Evolutionary conservation across 2,329 filamentous ascomycete species (phyloP), one percentile per base, ranked within the genome.

Genomic region (Amauroascus niger): DNA sequence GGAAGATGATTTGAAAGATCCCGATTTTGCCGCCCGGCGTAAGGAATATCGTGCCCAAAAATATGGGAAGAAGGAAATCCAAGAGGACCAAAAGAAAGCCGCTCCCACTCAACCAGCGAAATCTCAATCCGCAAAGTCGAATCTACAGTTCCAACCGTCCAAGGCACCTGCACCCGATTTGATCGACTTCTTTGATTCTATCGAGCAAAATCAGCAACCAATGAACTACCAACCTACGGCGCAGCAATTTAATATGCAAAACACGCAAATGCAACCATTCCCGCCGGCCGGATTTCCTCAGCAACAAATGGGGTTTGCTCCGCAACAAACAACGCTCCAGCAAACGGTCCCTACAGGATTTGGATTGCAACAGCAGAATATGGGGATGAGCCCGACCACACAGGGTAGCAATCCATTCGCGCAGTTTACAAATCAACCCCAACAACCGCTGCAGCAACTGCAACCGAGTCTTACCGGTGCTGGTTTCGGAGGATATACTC

Each of bases 121-220:
- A 32, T 18, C 22, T 4, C 30, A 46, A 30, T 59, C 62, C 48
- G 22, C 64, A 24, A 52, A 52, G 48, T 55, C 62, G 7, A 60
- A 58, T 49, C 58, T 63, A 43, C 58, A 64, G 33, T 20, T 37
- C 2, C 56, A 69, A 58, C 62, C 65, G 54, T 58, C 60, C 35
- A 74, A 71, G 57, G 63, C 67, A 9, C 67, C 71, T 7, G 68
- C 71, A 2, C 82, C 84, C 26, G 87, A 94, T 73, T 76, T 94
- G 57, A 97, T 95, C 65, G 93, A 91, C 73, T 96, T 95, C 71
- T 95, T 95, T 68, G 91, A 85, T 64, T 90, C 88, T 5, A 95
- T 95, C 63, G 90, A 96, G 64, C 83, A 88, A 65, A 89, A 90
- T 59, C 88, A 93, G 67, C 87, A 87, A 49, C 76, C 84, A 1